A percentile compares a stretch with the other conserved stretches of the same genome.
These are phyloP conservation scores for Clavispora fructus DNA, from an alignment of 805 yeast genomes.

Conservation along the genomic window DNA sequence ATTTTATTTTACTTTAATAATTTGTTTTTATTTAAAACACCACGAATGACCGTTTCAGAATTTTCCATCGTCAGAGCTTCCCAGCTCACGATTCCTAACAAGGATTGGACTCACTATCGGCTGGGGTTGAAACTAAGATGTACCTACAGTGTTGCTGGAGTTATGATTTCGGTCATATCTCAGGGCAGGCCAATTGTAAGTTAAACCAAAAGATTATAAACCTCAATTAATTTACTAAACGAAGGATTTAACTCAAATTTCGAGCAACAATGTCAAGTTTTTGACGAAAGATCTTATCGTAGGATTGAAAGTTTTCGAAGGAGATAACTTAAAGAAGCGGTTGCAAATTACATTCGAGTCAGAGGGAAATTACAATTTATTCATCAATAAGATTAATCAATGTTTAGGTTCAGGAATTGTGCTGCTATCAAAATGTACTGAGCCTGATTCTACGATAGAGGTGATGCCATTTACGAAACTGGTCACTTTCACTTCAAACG, in stretches of 20 bases:
- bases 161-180: slow-evolving; percentile 10
- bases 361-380: slow-evolving; percentile 13
- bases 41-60: slow-evolving; percentile 2
- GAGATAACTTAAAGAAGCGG: slow-evolving; percentile 12
- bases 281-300: slow-evolving; percentile 13
- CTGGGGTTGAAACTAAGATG: slow-evolving; percentile 17
- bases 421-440: background rate
- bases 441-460: background rate
- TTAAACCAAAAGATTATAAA: background rate
- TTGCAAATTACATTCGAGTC: slow-evolving; percentile 14
- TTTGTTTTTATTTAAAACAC: background rate
- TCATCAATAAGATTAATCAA: slow-evolving; percentile 10
- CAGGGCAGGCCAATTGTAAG: slow-evolving; percentile 17
- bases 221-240: slow-evolving; percentile 1
- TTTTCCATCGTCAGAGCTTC: slow-evolving; percentile 15
- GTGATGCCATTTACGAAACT: background rate
- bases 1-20: background rate
- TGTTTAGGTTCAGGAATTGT: slow-evolving; percentile 7
- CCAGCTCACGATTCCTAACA: slow-evolving; percentile 15
- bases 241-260: slow-evolving; percentile 12
- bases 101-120: slow-evolving; percentile 18
- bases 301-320: slow-evolving; percentile 15
- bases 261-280: slow-evolving; percentile 11
- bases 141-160: slow-evolving; percentile 6
- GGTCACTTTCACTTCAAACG: background rate